Base-by-base conservation (phyloP, 768 basidiomycete genomes). In the Boletus insuetus region DNA sequence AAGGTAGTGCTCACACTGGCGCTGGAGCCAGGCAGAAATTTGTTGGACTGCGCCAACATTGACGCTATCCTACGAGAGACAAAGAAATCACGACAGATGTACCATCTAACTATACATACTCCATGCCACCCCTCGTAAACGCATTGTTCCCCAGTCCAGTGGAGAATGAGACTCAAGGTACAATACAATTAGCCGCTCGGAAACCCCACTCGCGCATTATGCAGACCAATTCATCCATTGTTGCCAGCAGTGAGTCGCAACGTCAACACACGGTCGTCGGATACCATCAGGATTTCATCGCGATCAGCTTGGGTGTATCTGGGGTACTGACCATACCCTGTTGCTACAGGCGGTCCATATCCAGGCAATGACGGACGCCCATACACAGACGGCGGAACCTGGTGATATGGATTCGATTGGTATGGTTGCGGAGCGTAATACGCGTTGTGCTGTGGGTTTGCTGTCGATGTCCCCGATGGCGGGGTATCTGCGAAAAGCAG, bases 401-500 rank as follows among this genome's bases (percentile, higher is more conserved):
- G 62, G 35, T 68, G 69, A 54, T 77, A 75, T 41, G 69, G 64
- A 56, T 65, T 70, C 32, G 58, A 19, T 37, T 65, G 65, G 56
- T 72, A 75, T 32, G 64, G 46, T 46, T 64, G 68, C 12, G 65
- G 48, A 24, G 58, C 59, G 44, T 69, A 69, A 54, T 76, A 76
- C 46, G 70, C 64, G 48, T 70, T 76, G 53, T 69, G 74, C 48
- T 71, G 73, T 46, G 47, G 44, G 44, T 68, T 76, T 34, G 79
- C 74, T 3, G 82, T 73, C 61, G 87, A 85, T n/a, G 85, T 84
- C 19, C 87, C 80, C 0, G 94, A 91, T 1, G 94, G 87, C 1
- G 94, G 94, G 4, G 91, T 90, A 71, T 98, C 97, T 46, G 95
- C 90, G 67, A 98, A 98, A 42, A 99, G 76, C 49, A 94, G 80